A percentile compares a stretch with the other conserved stretches of the same genome.
These are phyloP conservation scores for Fusarium oxysporum DNA, from an alignment of 2,329 filamentous ascomycete genomes.

Conservation along the genomic window DNA sequence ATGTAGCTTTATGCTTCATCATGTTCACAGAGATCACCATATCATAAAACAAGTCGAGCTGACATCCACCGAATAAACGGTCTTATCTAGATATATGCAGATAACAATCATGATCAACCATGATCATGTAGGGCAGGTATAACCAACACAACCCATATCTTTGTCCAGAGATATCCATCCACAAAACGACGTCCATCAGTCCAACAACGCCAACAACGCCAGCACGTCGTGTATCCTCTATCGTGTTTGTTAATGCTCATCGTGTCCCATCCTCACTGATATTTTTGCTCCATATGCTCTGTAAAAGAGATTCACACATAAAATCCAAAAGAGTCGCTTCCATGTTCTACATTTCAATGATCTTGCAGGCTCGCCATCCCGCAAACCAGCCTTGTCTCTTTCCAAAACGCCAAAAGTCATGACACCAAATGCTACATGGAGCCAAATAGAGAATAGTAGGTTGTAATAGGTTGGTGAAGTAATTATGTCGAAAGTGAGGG, in stretches of 20 bases:
- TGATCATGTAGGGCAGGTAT: slow-evolving; percentile 1
- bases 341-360: slow-evolving; percentile 29
- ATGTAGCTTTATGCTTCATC: neutral
- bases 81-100: slow-evolving; percentile 19
- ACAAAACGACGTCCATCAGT: neutral
- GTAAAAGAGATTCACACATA: neutral
- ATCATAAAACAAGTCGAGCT: neutral
- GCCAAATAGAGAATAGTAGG: slow-evolving; percentile 19
- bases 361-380: slow-evolving; percentile 25
- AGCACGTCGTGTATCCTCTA: slow-evolving; percentile 24
- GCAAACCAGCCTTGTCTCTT: slow-evolving; percentile 22
- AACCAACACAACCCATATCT: neutral
- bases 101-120: neutral
- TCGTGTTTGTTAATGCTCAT: slow-evolving; percentile 21
- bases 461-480: slow-evolving; percentile 22
- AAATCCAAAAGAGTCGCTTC: slow-evolving; percentile 19
- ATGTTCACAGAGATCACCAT: neutral
- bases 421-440: slow-evolving; percentile 27
- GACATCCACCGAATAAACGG: neutral
- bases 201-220: slow-evolving; percentile 31
- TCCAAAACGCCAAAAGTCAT: slow-evolving; percentile 40
- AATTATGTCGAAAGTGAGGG: slow-evolving; percentile 34
- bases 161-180: slow-evolving; percentile 5
- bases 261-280: neutral
- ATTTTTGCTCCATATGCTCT: slow-evolving; percentile 8